A percentile compares a stretch with the other conserved stretches of the same genome.
These are phyloP conservation scores for Aurinia saxatilis DNA, from an alignment of 345 rosid species.

Conservation along the genomic window DNA sequence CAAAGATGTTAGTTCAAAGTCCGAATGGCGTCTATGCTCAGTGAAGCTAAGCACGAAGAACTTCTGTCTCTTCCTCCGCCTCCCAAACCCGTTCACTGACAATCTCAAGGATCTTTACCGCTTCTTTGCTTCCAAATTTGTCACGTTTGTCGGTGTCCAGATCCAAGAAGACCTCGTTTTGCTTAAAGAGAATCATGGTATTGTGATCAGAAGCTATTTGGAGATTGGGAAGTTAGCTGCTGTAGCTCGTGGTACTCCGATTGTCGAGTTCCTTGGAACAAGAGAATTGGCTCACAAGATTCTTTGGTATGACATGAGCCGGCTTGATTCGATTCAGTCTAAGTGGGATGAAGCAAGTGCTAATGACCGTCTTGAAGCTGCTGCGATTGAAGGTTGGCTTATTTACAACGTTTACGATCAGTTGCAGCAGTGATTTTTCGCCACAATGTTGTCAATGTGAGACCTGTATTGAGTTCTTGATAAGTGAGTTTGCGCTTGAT, in stretches of 20 bases:
- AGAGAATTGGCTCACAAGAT: constrained; percentile 30
- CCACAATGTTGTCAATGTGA: background rate
- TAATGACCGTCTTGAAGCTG: constrained; percentile 33
- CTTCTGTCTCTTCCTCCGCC: constrained; percentile 26
- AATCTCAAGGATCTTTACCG: constrained; percentile 29
- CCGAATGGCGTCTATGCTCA: constrained; percentile 23
- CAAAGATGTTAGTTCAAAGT: background rate
- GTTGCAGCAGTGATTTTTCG: constrained; percentile 11
- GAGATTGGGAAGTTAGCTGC: constrained; percentile 31
- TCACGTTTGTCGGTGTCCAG: constrained; percentile 25
- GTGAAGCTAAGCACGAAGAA: constrained; percentile 29
- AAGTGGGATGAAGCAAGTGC: constrained; percentile 24
- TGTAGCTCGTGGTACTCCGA: constrained; percentile 12
- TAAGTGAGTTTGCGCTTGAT: background rate
- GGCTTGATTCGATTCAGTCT: constrained; percentile 26
- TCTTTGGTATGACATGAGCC: constrained; percentile 29
- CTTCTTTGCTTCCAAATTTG: constrained; percentile 30
- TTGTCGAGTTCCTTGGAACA: constrained; percentile 28
- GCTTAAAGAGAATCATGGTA: constrained; percentile 26
- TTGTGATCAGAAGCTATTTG: constrained; percentile 25
- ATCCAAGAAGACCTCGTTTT: constrained; percentile 19
- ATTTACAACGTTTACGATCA: constrained; percentile 28
- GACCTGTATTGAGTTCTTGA: background rate
- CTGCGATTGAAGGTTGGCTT: constrained; percentile 34
- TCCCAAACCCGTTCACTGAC: constrained; percentile 5